Conservation (phyloP, 805 yeast species). For the Yamadazyma takamatsuzukensis region DNA sequence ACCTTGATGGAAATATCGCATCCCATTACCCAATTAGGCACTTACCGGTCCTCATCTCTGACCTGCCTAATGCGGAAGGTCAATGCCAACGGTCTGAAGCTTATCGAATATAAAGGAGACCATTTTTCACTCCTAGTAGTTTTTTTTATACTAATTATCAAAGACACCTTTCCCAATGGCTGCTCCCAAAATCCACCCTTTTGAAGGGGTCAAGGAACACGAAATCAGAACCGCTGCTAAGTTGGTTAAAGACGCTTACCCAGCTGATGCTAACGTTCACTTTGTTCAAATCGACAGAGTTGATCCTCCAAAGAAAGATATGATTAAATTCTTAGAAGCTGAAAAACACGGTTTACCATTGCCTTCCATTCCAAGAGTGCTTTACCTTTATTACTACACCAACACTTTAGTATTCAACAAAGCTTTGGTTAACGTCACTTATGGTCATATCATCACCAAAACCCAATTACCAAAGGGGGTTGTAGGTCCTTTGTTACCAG, state of each 20-base stretch:
- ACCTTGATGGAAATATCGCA: no score
- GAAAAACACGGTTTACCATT: constrained; percentile 48
- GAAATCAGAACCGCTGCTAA: constrained; percentile 58
- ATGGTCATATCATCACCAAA: constrained; percentile 58
- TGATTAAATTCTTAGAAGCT: constrained; percentile 64
- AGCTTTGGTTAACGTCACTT: constrained; percentile 65
- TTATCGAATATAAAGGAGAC: not conserved
- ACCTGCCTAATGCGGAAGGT: constrained; percentile 7
- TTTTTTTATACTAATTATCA: not conserved
- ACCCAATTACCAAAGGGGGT: constrained; percentile 55
- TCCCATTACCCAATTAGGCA: constrained; percentile 1
- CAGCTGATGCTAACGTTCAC: constrained; percentile 52
- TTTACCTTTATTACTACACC: constrained; percentile 64
- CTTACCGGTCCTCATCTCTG: no score
- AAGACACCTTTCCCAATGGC: no score
- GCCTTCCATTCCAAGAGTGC: constrained; percentile 65
- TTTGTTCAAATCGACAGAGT: constrained; percentile 63
- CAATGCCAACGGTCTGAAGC: not conserved
- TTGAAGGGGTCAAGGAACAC: constrained; percentile 54
- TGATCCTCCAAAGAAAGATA: constrained; percentile 77
- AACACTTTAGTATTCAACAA: constrained; percentile 56
- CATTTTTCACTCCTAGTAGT: not conserved
- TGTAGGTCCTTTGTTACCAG: constrained; percentile 70
- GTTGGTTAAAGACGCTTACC: constrained; percentile 55
- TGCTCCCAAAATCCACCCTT: constrained; percentile 44